Percentiles rank a stretch among this genome's conserved stretches.
These are phyloP conservation scores for Claviceps pazoutovae DNA, from an alignment of 2,329 filamentous ascomycete species.

Conservation along the genomic window DNA sequence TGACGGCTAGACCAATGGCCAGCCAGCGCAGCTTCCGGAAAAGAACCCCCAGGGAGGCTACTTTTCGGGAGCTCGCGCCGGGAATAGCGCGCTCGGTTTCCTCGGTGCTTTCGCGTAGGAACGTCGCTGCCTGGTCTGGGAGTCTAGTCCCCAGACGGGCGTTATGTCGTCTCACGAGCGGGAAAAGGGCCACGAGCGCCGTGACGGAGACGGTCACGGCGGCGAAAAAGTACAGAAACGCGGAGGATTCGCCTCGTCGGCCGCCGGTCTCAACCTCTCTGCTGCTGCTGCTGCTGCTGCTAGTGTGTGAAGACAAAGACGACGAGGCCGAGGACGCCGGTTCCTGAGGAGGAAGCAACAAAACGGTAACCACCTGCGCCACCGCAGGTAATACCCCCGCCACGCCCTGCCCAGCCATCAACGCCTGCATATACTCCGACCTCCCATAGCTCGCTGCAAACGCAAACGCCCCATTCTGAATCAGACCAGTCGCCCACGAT, in stretches of 20 bases:
- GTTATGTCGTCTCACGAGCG: slow-evolving; percentile 51
- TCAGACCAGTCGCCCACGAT: slow-evolving; percentile 66
- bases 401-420: slow-evolving; percentile 89
- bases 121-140: slow-evolving; percentile 33
- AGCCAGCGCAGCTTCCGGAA: slow-evolving; percentile 70
- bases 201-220: slow-evolving; percentile 61
- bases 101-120: slow-evolving; percentile 33
- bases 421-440: slow-evolving; percentile 83
- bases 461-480: slow-evolving; percentile 89
- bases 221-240: slow-evolving; percentile 83
- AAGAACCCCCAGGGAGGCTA: slow-evolving; percentile 45
- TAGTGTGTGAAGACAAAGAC: too few relatives aligned
- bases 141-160: slow-evolving; percentile 32
- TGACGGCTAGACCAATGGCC: slow-evolving; percentile 61
- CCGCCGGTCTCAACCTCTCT: not conserved
- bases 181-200: slow-evolving; percentile 60
- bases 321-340: slow-evolving; percentile 8
- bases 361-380: slow-evolving; percentile 72
- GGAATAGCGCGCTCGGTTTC: slow-evolving; percentile 33
- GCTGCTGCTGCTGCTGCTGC: slow-evolving; percentile 6
- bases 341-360: slow-evolving; percentile 34
- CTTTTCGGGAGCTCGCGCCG: slow-evolving; percentile 23
- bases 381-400: slow-evolving; percentile 82
- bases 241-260: slow-evolving; percentile 36
- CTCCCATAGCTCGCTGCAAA: slow-evolving; percentile 77